phyloP scores from a whole-genome alignment of 345 rosid genomes.

The Acer negundo region DNA sequence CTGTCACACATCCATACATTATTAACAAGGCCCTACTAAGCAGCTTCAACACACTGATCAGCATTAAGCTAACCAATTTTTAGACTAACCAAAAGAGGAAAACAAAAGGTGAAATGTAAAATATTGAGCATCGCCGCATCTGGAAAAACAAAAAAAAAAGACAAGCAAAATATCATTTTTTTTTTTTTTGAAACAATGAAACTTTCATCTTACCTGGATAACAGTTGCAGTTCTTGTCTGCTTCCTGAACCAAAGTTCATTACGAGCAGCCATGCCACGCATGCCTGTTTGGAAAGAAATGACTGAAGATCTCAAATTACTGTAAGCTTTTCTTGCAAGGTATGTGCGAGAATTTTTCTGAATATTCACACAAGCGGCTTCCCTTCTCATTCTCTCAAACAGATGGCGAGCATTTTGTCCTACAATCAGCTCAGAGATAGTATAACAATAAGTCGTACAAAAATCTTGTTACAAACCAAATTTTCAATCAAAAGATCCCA shows the following conservation, averaged over 20 bases:
- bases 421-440: constrained; percentile 35
- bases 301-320: constrained; percentile 52
- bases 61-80: neutral
- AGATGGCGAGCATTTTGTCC: constrained; percentile 62
- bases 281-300: constrained; percentile 69
- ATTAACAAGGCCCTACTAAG: neutral
- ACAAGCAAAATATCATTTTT: constrained; percentile 13
- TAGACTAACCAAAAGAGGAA: constrained; percentile 13
- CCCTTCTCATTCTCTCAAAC: constrained; percentile 66
- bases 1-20: neutral
- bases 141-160: neutral
- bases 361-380: constrained; percentile 70
- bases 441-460: neutral
- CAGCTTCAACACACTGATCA: neutral
- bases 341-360: constrained; percentile 68
- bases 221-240: constrained; percentile 58
- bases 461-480: neutral
- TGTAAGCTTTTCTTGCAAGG: constrained; percentile 62
- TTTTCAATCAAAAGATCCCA: constrained; percentile 1
- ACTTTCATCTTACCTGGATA: constrained; percentile 63
- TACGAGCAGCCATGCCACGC: constrained; percentile 77
- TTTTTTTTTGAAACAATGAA: constrained; percentile 19
- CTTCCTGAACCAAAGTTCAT: constrained; percentile 62
- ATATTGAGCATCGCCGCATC: neutral
- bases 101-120: neutral